Evolutionary conservation across 116 monocot genomes (phyloP), one percentile per base, ranked within the genome.

Genomic region (Zostera marina): DNA sequence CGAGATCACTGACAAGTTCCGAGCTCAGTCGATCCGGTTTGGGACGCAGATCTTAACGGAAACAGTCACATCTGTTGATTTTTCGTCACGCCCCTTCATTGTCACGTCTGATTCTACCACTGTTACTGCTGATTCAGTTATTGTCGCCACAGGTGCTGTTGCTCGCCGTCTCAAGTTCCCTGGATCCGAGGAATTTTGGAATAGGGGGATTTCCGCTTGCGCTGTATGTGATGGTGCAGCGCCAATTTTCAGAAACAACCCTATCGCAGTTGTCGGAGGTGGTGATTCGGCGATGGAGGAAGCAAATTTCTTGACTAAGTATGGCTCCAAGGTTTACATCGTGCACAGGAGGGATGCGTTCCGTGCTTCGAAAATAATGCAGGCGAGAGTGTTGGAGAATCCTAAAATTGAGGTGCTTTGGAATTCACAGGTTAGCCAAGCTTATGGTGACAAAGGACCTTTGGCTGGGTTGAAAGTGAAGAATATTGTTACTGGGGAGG

Each of bases 261-360:
- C 86, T 8, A 80, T 92, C 22, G 87, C 72, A 0, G 83, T 92
- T 8, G 55, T 92, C 21, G 92, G 92, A 7, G 87, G 92, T 43
- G 92, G 92, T 11, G 92, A 92, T 39, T 87, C 92, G 16, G 87
- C 92, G 60, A 92, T 92, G 92, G 92, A 92, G 60, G 92, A 92
- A 70, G 79, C 92, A 26, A 87, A 78, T 58, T 92, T 87, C 69
- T 70, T 92, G 21, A 83, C 92, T 16, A 92, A 92, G 70, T 92
- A 83, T 66, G 92, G 81, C 0, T 86, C 87, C 0, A 80, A 60
- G 67, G 92, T 92, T 23, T 87, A 74, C 67, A 80, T 92, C 47
- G 53, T 92, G 11, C 92, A 92, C 61, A 74, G 92, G 19, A 63
- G 92, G 54, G 81, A 92, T 43, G 47, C 83, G 6, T 65, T 75